Percentiles rank a stretch among this genome's conserved stretches.
phyloP scores from a whole-genome alignment of 2,329 filamentous ascomycete genomes.

The Hymenoscyphus linearis region DNA sequence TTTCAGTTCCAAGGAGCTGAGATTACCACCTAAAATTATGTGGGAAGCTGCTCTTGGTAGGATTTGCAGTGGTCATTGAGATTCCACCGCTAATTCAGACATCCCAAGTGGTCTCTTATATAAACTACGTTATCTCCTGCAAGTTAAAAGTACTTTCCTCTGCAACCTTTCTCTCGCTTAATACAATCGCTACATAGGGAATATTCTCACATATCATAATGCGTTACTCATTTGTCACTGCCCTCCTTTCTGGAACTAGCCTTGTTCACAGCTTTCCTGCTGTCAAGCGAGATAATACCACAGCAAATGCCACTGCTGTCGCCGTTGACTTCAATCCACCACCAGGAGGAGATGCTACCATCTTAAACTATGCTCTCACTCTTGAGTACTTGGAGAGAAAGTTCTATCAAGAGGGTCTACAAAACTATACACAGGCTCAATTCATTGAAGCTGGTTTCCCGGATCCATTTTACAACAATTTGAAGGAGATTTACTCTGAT shows the following conservation, averaged over 20 bases:
- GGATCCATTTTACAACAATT: constrained; percentile 49
- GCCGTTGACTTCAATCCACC: constrained; percentile 19
- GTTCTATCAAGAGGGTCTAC: constrained; percentile 57
- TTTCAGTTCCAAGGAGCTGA: too few species aligned
- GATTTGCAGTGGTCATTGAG: background rate
- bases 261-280: constrained; percentile 16
- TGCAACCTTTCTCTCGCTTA: background rate
- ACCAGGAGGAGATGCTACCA: constrained; percentile 24
- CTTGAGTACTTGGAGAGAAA: constrained; percentile 54
- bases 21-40: too few species aligned
- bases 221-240: constrained; percentile 19
- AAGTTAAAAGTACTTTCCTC: background rate
- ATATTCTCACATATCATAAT: constrained; percentile 16
- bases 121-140: background rate
- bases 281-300: constrained; percentile 6
- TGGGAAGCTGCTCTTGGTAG: too few species aligned
- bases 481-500: constrained; percentile 50
- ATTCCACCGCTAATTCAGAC: background rate
- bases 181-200: background rate
- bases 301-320: background rate
- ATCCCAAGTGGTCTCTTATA: background rate
- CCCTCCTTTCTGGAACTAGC: constrained; percentile 14
- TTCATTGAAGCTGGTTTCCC: constrained; percentile 48
- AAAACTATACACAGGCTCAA: constrained; percentile 45
- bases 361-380: constrained; percentile 43